Evolutionary conservation across 2,329 filamentous ascomycete species (phyloP).

Genomic region (Endocalyx cinctus): DNA sequence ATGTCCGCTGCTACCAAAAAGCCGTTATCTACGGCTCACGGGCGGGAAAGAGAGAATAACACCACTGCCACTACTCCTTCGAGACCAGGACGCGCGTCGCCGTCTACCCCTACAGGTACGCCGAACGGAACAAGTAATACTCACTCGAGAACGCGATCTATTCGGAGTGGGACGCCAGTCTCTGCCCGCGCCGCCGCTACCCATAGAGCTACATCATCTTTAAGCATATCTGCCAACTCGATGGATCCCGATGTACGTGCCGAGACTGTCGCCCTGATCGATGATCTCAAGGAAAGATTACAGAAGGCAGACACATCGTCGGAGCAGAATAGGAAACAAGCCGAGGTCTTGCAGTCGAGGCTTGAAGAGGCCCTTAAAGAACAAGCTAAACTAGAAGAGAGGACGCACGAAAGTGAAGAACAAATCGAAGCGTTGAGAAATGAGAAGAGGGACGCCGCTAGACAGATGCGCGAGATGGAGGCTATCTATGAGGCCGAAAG

Average conservation of each 20-base stretch:
- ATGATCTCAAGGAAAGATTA: conserved; percentile 79
- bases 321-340: conserved; percentile 78
- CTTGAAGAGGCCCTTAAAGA: conserved; percentile 81
- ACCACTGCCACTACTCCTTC: conserved; percentile 35
- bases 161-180: conserved; percentile 60
- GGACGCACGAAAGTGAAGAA: conserved; percentile 79
- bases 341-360: conserved; percentile 76
- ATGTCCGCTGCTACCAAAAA: conserved; percentile 53
- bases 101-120: conserved; percentile 39
- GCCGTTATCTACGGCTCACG: conserved; percentile 44
- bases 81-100: conserved; percentile 42
- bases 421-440: conserved; percentile 75
- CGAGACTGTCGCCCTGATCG: conserved; percentile 72
- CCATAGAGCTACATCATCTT: conserved; percentile 50
- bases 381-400: conserved; percentile 83
- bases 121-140: conserved; percentile 32
- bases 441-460: conserved; percentile 77
- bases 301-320: conserved; percentile 73
- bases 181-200: conserved; percentile 69
- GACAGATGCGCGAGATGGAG: conserved; percentile 87
- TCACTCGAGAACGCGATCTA: conserved; percentile 58
- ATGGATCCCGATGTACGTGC: conserved; percentile 71
- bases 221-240: conserved; percentile 39
- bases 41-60: conserved; percentile 38
- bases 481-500: conserved; percentile 88